Conservation (phyloP, 352 stramenopile species). For the Globisporangium carolinianum region DNA sequence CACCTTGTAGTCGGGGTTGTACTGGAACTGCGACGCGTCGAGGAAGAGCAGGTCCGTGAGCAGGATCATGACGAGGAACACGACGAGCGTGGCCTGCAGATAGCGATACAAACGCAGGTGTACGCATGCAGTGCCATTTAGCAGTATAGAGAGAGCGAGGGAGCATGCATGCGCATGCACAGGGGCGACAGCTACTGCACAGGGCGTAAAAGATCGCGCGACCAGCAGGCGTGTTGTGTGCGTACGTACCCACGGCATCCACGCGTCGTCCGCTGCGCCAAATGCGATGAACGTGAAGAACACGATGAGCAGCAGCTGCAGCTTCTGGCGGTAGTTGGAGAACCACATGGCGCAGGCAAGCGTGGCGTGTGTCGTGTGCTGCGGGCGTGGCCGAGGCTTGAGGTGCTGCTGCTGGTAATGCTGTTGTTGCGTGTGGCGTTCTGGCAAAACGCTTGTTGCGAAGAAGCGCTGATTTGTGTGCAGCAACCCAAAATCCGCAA, state of each 20-base stretch:
- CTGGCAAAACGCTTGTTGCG: too few relatives aligned
- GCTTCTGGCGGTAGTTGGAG: slow-evolving; percentile 65
- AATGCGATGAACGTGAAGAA: slow-evolving; percentile 85
- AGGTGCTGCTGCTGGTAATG: too few relatives aligned
- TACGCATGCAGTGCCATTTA: neutral
- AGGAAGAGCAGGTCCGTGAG: slow-evolving; percentile 72
- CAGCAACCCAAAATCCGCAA: too few relatives aligned
- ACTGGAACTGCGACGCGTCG: slow-evolving; percentile 67
- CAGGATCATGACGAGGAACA: slow-evolving; percentile 70
- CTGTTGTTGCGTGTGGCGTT: too few relatives aligned
- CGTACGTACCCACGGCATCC: slow-evolving; percentile 73
- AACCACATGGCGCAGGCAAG: slow-evolving; percentile 42
- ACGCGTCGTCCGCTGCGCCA: slow-evolving; percentile 56
- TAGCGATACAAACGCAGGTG: neutral
- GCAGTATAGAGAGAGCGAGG: neutral
- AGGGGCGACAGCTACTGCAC: too few relatives aligned
- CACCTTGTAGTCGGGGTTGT: slow-evolving; percentile 84
- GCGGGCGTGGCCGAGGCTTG: too few relatives aligned
- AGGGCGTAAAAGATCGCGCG: neutral
- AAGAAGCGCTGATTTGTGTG: too few relatives aligned
- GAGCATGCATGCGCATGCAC: neutral
- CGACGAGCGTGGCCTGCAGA: slow-evolving; percentile 57
- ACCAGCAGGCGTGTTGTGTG: neutral
- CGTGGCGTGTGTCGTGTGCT: too few relatives aligned
- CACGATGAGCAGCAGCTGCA: slow-evolving; percentile 72